Percentiles rank a stretch among this genome's conserved stretches.
These are phyloP conservation scores for Mycena belliarum DNA, from an alignment of 768 basidiomycete genomes.

Conservation along the genomic window DNA sequence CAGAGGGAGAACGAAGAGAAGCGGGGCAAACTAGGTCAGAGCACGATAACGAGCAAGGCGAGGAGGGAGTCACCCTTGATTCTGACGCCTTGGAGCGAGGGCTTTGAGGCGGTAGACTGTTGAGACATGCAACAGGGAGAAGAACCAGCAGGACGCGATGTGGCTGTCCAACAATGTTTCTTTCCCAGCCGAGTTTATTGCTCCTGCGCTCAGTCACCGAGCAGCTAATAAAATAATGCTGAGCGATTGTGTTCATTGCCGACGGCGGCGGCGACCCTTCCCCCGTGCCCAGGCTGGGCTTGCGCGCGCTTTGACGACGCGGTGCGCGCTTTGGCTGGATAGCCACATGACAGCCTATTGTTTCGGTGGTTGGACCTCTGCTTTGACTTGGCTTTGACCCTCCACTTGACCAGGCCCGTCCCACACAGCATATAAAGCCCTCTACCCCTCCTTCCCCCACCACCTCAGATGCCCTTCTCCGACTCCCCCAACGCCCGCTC, in stretches of 20 bases:
- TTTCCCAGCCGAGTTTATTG: too few relatives aligned
- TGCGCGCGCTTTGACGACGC: background rate
- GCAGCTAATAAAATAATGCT: too few relatives aligned
- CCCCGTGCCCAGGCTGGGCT: too few relatives aligned
- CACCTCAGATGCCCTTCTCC: slow-evolving; percentile 10
- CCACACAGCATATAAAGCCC: background rate
- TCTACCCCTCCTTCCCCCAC: background rate
- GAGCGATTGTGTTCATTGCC: too few relatives aligned
- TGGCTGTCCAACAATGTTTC: too few relatives aligned
- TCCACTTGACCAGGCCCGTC: too few relatives aligned
- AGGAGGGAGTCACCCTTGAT: slow-evolving; percentile 50
- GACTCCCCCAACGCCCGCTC: slow-evolving; percentile 79
- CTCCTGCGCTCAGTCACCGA: too few relatives aligned
- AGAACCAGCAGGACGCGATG: background rate
- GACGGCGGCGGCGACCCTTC: too few relatives aligned
- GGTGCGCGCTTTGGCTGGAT: background rate
- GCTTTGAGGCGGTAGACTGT: slow-evolving; percentile 80
- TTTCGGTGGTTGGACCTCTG: background rate
- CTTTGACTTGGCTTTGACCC: background rate
- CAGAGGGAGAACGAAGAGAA: too few relatives aligned
- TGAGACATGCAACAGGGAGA: slow-evolving; percentile 82
- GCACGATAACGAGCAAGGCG: background rate
- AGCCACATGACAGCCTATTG: background rate
- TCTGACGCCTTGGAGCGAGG: slow-evolving; percentile 90
- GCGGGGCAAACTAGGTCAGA: too few relatives aligned